phyloP scores from a whole-genome alignment of 768 basidiomycete genomes.

The Boletales sp. region DNA sequence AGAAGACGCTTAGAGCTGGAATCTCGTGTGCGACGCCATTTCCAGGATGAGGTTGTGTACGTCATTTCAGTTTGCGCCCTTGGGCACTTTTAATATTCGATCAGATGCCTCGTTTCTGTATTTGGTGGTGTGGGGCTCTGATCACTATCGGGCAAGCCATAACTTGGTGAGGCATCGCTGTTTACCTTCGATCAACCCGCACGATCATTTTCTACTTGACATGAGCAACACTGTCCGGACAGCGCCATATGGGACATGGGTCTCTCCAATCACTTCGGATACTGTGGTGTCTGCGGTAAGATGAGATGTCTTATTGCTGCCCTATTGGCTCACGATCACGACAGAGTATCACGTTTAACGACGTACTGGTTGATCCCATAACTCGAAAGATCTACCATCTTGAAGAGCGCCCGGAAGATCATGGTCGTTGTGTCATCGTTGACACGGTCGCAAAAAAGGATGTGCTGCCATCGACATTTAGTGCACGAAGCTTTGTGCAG shows the following conservation, averaged over 20 bases:
- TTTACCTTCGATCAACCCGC: background rate
- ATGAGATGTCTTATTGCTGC: background rate
- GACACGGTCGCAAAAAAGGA: constrained; percentile 41
- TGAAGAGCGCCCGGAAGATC: constrained; percentile 46
- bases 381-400: constrained; percentile 47
- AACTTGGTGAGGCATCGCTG: background rate
- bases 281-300: constrained; percentile 41
- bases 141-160: background rate
- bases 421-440: constrained; percentile 51
- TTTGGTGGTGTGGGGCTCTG: background rate
- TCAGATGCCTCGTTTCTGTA: too few relatives aligned
- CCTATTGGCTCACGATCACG: too few relatives aligned
- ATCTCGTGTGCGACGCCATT: too few relatives aligned
- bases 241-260: constrained; percentile 60
- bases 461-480: constrained; percentile 50
- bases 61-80: background rate
- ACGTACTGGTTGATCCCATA: constrained; percentile 51
- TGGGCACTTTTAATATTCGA: background rate
- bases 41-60: too few relatives aligned
- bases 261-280: constrained; percentile 50
- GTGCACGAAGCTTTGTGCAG: constrained; percentile 51
- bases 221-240: background rate
- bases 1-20: too few relatives aligned
- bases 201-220: background rate
- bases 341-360: constrained; percentile 32